phyloP scores from a whole-genome alignment of 169 alveolate species.

The Cryptosporidium sp. region DNA sequence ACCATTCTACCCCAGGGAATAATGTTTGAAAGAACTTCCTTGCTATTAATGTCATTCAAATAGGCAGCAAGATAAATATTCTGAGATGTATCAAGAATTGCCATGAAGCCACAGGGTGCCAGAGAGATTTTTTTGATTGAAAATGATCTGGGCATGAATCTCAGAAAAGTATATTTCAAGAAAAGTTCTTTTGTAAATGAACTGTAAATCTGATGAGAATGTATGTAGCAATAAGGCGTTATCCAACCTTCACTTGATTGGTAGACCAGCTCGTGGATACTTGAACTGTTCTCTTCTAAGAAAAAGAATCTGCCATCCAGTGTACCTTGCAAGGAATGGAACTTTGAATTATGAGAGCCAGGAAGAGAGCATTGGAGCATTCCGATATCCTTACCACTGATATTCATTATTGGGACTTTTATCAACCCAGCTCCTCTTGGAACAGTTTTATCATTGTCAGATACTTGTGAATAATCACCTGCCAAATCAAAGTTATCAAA shows the following conservation, averaged over 20 bases:
- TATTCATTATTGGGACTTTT: conserved; percentile 27
- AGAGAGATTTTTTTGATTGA: conserved; percentile 36
- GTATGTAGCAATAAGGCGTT: conserved; percentile 67
- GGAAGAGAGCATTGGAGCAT: conserved; percentile 71
- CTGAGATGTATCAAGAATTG: conserved; percentile 46
- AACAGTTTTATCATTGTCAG: background rate
- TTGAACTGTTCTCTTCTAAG: conserved; percentile 28
- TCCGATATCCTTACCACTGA: conserved; percentile 13
- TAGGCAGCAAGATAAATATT: conserved; percentile 36
- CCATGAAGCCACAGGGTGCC: conserved; percentile 71
- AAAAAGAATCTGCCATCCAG: conserved; percentile 69
- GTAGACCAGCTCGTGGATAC: conserved; percentile 54
- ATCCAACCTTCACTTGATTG: conserved; percentile 75
- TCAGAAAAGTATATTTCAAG: conserved; percentile 45
- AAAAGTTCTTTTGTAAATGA: conserved; percentile 26
- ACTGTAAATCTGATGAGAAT: conserved; percentile 39
- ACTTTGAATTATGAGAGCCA: conserved; percentile 20
- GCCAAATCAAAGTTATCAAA: background rate
- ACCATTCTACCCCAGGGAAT: conserved; percentile 71
- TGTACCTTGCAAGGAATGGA: conserved; percentile 60
- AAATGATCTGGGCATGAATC: conserved; percentile 39
- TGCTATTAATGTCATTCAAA: background rate
- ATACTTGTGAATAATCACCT: background rate
- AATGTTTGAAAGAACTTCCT: background rate
- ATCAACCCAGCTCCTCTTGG: conserved; percentile 51